Evolutionary conservation across 345 rosid genomes (phyloP), one percentile per base, ranked within the genome.

Genomic region (Moricandia moricandioides): DNA sequence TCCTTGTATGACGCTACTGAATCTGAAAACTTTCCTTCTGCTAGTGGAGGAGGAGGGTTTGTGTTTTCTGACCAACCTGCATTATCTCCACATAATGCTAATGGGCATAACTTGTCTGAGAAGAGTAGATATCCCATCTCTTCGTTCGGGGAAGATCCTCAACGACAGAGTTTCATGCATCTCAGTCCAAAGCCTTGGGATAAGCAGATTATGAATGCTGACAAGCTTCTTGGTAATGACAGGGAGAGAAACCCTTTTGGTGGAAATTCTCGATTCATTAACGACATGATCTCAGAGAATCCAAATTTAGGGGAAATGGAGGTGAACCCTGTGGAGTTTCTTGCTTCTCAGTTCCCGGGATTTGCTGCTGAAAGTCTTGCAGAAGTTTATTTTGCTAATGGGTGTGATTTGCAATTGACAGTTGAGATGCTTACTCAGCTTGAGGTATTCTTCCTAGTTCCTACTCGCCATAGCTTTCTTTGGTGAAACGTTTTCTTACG

Each of bases 371-470:
- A 92, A 80, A 92, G 99, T 84, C 93, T 96, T 31, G 88, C 91
- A 14, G 98, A 96, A 80, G 99, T 96, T 68, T 96, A 85, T 83
- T 82, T 80, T 73, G 96, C 99, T 71, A 92, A 87, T 85, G 91
- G 93, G 18, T 88, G 91, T 78, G 98, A 96, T 82, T 77, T 96
- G 78, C 89, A 87, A 69, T 81, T 89, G 81, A 96, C 99, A 8
- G 76, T 96, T 67, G 99, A 96, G 82, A 96, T 92, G 94, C 98
- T 96, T 67, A 96, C 91, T 73, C 98, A 92, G 82, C 93, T 96
- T 18, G 99, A 96, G 99, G 99, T 96, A 87, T 52, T 54, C 65
- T 47, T 24, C 35, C 9, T 65, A n/a, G 62, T 47, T 24, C 35
- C 8, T 18, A 21, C 24, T 21, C 24, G 24, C 24, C 24, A 2